phyloP scores from a whole-genome alignment of 2,329 filamentous ascomycete species.

The Cyclaneusma minus region DNA sequence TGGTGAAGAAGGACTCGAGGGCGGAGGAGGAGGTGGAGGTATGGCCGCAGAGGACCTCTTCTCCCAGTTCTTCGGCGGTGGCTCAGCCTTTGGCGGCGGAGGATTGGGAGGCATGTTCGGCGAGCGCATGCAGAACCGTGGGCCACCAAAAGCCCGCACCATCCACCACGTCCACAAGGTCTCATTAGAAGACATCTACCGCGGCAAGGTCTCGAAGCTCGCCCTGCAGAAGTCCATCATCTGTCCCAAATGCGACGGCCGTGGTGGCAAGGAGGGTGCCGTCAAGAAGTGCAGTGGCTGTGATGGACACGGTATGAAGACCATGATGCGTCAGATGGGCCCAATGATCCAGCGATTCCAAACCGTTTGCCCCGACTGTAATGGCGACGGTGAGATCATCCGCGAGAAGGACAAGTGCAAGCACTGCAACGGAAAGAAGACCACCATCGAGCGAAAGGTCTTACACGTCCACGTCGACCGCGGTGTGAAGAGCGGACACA shows the following conservation, averaged over 20 bases:
- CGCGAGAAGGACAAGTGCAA: slow-evolving; percentile 97
- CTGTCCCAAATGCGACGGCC: slow-evolving; percentile 87
- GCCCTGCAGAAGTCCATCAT: slow-evolving; percentile 96
- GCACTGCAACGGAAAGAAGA: slow-evolving; percentile 94
- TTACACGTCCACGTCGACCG: slow-evolving; percentile 95
- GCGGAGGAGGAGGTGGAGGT: slow-evolving; percentile 61
- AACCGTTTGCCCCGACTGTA: slow-evolving; percentile 96
- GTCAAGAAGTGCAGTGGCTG: slow-evolving; percentile 86
- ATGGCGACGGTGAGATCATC: slow-evolving; percentile 92
- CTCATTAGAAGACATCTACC: slow-evolving; percentile 93
- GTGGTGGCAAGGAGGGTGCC: slow-evolving; percentile 94
- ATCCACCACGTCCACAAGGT: slow-evolving; percentile 99
- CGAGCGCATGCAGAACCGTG: slow-evolving; percentile 59
- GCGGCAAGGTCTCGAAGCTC: slow-evolving; percentile 93
- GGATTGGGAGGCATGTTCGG: slow-evolving; percentile 64
- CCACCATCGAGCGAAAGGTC: slow-evolving; percentile 90
- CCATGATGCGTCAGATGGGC: slow-evolving; percentile 99
- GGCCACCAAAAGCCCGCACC: slow-evolving; percentile 77
- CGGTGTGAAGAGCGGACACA: slow-evolving; percentile 84
- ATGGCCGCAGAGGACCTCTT: slow-evolving; percentile 97
- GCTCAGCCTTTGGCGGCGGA: slow-evolving; percentile 49
- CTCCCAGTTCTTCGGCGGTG: slow-evolving; percentile 82
- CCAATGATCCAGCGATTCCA: slow-evolving; percentile 99
- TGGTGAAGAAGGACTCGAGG: slow-evolving; percentile 92
- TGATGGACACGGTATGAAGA: slow-evolving; percentile 95